phyloP scores from a whole-genome alignment of 2,329 filamentous ascomycete species.

The Aspergillus hiratsukae region DNA sequence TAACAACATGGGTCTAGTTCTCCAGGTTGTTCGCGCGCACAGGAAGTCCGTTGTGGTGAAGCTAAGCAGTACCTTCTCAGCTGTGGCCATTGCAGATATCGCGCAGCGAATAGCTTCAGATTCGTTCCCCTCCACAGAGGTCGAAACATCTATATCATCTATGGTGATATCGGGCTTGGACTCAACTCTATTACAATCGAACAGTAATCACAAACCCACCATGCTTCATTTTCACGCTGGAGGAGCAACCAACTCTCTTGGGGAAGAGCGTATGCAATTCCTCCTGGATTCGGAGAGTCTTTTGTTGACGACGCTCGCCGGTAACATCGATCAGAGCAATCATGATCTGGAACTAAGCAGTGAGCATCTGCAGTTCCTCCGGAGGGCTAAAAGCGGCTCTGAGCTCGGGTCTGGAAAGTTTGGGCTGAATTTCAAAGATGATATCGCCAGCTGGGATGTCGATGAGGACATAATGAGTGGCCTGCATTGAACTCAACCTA shows the following conservation, averaged over 20 bases:
- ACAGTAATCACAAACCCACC: conserved; percentile 34
- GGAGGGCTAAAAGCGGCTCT: conserved; percentile 42
- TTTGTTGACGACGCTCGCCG: conserved; percentile 48
- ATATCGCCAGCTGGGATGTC: conserved; percentile 22
- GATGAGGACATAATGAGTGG: conserved; percentile 42
- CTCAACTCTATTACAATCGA: conserved; percentile 46
- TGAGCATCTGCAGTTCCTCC: conserved; percentile 54
- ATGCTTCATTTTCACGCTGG: conserved; percentile 52
- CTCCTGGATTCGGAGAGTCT: conserved; percentile 48
- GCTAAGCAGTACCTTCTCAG: conserved; percentile 67
- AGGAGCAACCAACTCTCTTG: conserved; percentile 27
- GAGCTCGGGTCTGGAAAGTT: conserved; percentile 16
- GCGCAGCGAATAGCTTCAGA: conserved; percentile 29
- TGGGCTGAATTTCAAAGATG: conserved; percentile 5
- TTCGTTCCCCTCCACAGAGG: conserved; percentile 20
- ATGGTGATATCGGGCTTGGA: conserved; percentile 50
- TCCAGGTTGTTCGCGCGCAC: conserved; percentile 65
- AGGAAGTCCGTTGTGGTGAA: conserved; percentile 71
- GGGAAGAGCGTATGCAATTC: conserved; percentile 33
- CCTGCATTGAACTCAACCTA: conserved; percentile 17
- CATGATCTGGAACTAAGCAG: conserved; percentile 53
- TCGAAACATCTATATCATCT: conserved; percentile 33
- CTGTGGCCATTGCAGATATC: conserved; percentile 52
- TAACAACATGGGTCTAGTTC: conserved; percentile 66
- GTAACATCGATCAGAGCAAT: conserved; percentile 52